Percentiles rank a stretch among this genome's conserved stretches.
Evolutionary conservation across 164 flowering plant species (phyloP).

Genomic region (Santalum album): DNA sequence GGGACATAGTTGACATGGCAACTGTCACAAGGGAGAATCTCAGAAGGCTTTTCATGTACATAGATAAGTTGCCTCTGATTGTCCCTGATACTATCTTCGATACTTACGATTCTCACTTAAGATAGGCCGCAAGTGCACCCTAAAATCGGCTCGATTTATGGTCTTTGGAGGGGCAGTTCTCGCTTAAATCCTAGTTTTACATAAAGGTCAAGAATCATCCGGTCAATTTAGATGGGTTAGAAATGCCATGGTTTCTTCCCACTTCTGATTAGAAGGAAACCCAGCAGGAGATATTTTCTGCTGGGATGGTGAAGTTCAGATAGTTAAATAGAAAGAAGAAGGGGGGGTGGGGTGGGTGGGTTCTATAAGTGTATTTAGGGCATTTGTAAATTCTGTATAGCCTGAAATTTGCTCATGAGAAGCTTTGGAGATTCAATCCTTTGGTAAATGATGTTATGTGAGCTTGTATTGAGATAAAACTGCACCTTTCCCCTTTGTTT

Average conservation of each 20-base stretch:
- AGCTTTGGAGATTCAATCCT: background rate
- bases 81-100: constrained; percentile 50
- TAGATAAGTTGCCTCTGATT: constrained; percentile 65
- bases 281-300: constrained; percentile 14
- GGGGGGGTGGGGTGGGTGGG: background rate
- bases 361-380: background rate
- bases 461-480: too few relatives aligned
- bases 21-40: constrained; percentile 60
- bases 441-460: too few relatives aligned
- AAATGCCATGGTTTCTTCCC: constrained; percentile 16
- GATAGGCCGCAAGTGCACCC: constrained; percentile 9
- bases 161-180: background rate
- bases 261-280: constrained; percentile 15
- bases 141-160: background rate
- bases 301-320: constrained; percentile 23
- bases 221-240: constrained; percentile 6
- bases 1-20: constrained; percentile 53
- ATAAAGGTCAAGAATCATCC: constrained; percentile 10
- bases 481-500: too few relatives aligned
- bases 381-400: background rate
- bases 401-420: background rate
- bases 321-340: background rate
- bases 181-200: background rate
- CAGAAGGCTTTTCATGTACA: constrained; percentile 60
- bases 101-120: constrained; percentile 48